Percentiles rank a stretch among this genome's conserved stretches.
Evolutionary conservation across 345 rosid genomes (phyloP).

Genomic region (Rhizophora apiculata): DNA sequence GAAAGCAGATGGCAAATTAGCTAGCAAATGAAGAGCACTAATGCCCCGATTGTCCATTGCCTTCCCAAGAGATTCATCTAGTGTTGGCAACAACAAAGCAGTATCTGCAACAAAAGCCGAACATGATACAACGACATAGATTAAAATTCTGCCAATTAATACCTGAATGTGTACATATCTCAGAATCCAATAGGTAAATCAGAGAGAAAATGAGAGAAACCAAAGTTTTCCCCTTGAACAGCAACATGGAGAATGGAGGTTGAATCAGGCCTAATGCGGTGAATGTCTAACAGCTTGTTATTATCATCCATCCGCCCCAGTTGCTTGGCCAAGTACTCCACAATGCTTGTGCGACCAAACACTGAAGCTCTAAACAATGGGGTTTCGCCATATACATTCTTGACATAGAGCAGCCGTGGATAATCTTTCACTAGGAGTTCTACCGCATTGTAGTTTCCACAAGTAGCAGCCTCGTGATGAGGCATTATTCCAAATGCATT

Average conservation of each 20-base stretch:
- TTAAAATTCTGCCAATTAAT: too few relatives aligned
- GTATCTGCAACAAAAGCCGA: slow-evolving; percentile 11
- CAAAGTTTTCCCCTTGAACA: slow-evolving; percentile 25
- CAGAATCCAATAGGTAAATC: too few relatives aligned
- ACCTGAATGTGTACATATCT: too few relatives aligned
- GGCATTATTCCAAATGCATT: not conserved
- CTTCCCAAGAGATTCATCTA: not conserved
- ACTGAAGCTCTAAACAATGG: slow-evolving; percentile 7
- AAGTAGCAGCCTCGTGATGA: slow-evolving; percentile 7
- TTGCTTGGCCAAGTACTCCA: not conserved
- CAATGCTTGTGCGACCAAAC: slow-evolving; percentile 1
- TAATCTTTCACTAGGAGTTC: not conserved
- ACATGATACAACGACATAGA: not conserved
- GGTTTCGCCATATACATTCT: not conserved
- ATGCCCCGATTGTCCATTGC: slow-evolving; percentile 11
- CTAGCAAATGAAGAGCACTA: slow-evolving; percentile 22
- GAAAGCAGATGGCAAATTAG: slow-evolving; percentile 24
- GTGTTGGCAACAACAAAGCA: slow-evolving; percentile 18
- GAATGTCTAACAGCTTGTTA: not conserved
- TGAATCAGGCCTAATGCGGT: slow-evolving; percentile 8
- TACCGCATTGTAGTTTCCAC: not conserved
- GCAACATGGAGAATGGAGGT: slow-evolving; percentile 30
- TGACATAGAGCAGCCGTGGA: not conserved
- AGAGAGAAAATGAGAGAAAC: slow-evolving; percentile 6
- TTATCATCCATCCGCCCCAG: not conserved